Evolutionary conservation across 2,329 filamentous ascomycete genomes (phyloP), one percentile per base, ranked within the genome.

Genomic region (Aphanocladium album): DNA sequence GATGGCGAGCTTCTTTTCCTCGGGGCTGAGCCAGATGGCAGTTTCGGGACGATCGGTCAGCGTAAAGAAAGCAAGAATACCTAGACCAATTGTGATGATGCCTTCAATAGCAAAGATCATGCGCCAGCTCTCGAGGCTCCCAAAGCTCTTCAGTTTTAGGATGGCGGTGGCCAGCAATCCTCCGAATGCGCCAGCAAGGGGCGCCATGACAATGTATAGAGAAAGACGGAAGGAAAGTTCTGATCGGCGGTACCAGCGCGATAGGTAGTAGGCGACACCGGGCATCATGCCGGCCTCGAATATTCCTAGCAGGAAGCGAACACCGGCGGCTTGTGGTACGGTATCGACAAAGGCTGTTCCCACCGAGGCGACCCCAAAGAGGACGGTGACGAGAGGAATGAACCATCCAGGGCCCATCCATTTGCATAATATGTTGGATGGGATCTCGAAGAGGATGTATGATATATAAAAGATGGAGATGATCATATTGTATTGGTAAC

Each of bases 241-340:
- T 54, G 80, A 81, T 35, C 85, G 78, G n/a, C 86, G 78, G 65
- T 90, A 91, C 88, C 88, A 91, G 56, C 88, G 77, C 1, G 83
- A 87, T 21, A 90, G 74, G 66, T 90, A 91, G 72, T 90, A 91
- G 0, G 87, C 87, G 45, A 90, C 89, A 0, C 89, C 88, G 0
- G 89, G 89, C 58, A 91, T 72, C 82, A 91, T 85, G 8, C 88
- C 89, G 0, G 89, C 86, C 72, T 92, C 89, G 61, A 90, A 90
- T 12, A 88, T 72, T 11, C 85, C 85, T 0, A 90, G 79, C 0
- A 90, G 64, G 65, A 91, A 90, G 5, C 89, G 83, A 0, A 90
- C 86, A 16, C 79, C 87, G 41, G 78, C 84, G 2, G 77, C 72
- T 19, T 76, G 72, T 1, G 78, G 73, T 21, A 83, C 77, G 60